A percentile compares a stretch with the other conserved stretches of the same genome.
Conservation (phyloP, 2,329 filamentous ascomycete species). For the Arthrobotrys conoides region DNA sequence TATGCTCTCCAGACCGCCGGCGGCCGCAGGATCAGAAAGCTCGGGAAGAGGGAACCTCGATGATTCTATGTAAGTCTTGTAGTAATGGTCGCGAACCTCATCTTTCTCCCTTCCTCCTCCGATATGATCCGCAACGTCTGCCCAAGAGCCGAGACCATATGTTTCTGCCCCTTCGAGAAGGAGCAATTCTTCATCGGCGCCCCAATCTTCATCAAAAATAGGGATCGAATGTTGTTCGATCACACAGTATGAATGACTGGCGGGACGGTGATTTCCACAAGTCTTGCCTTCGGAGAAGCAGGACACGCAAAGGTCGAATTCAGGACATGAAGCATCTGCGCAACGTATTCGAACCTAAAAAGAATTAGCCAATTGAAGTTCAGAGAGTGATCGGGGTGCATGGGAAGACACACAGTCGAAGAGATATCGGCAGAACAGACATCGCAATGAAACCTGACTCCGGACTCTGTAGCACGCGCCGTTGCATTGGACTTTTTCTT, state of each 20-base stretch:
- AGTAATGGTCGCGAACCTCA: constrained; percentile 95
- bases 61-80: constrained; percentile 87
- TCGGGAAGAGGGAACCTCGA: constrained; percentile 87
- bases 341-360: constrained; percentile 91
- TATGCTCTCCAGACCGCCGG: constrained; percentile 81
- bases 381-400: neutral
- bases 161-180: constrained; percentile 94
- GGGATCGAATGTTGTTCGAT: constrained; percentile 99
- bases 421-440: constrained; percentile 97
- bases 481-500: constrained; percentile 78
- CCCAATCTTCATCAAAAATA: constrained; percentile 95
- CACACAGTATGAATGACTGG: constrained; percentile 88
- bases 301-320: constrained; percentile 96
- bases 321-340: constrained; percentile 83
- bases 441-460: constrained; percentile 97
- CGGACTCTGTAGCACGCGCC: constrained; percentile 80
- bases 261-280: constrained; percentile 87
- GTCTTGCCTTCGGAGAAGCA: constrained; percentile 88
- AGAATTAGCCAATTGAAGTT: neutral
- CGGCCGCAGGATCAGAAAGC: constrained; percentile 86
- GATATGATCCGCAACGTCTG: constrained; percentile 97
- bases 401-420: constrained; percentile 79
- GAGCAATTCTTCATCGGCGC: constrained; percentile 95
- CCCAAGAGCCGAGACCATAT: constrained; percentile 96
- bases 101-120: constrained; percentile 94